These are phyloP conservation scores for Biscutella laevigata DNA, from an alignment of 441 rosid genomes.

Conservation along the genomic window DNA sequence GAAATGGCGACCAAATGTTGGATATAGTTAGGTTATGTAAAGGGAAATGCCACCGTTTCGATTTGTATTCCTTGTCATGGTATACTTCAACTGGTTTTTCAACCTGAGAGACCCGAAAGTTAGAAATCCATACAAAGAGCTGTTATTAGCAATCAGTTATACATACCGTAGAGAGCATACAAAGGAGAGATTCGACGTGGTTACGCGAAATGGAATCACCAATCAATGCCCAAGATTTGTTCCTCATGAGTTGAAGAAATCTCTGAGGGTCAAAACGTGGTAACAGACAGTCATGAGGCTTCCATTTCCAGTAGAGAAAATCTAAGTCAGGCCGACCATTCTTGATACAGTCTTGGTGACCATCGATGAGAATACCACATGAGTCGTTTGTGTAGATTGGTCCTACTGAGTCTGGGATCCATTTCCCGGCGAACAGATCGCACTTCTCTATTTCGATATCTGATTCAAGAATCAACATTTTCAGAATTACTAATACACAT, in stretches of 20 bases:
- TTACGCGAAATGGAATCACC: conserved; percentile 95
- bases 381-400: conserved; percentile 64
- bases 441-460: conserved; percentile 46
- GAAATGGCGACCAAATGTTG: conserved; percentile 86
- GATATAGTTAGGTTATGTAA: conserved; percentile 59
- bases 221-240: conserved; percentile 68
- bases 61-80: conserved; percentile 64
- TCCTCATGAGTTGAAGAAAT: conserved; percentile 68
- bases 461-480: conserved; percentile 8
- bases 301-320: conserved; percentile 84
- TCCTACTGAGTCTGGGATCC: conserved; percentile 66
- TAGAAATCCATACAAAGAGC: not conserved
- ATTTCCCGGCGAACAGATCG: conserved; percentile 64
- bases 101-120: conserved; percentile 23
- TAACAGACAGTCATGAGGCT: conserved; percentile 55
- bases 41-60: conserved; percentile 70
- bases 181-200: conserved; percentile 73
- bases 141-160: conserved; percentile 9
- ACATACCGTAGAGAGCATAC: conserved; percentile 66
- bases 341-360: conserved; percentile 79
- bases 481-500: no score
- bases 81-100: conserved; percentile 65
- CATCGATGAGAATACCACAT: conserved; percentile 52
- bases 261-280: conserved; percentile 53
- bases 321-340: conserved; percentile 78